Evolutionary conservation across 768 basidiomycete genomes (phyloP).

Genomic region (Panaeolus papilionaceus): DNA sequence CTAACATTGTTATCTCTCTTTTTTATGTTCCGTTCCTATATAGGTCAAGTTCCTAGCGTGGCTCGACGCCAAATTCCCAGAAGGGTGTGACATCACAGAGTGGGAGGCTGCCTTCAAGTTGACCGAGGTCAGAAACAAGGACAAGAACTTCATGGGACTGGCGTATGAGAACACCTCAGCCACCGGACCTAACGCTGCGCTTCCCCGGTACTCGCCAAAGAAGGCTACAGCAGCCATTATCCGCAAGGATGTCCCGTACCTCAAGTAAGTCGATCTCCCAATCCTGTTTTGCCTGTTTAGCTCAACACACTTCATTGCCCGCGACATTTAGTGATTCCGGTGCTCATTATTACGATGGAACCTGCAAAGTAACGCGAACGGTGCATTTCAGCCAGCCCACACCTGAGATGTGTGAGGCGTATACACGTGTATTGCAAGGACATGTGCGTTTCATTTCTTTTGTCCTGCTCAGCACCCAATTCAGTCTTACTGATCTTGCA

Average conservation of each 20-base stretch:
- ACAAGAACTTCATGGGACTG: constrained; percentile 80
- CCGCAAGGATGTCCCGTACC: constrained; percentile 80
- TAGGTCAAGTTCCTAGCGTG: constrained; percentile 87
- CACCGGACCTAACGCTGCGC: constrained; percentile 88
- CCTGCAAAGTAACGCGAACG: constrained; percentile 84
- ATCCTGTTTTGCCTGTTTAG: constrained; percentile 16
- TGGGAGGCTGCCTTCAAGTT: constrained; percentile 90
- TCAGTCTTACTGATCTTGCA: constrained; percentile 13
- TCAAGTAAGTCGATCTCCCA: constrained; percentile 67
- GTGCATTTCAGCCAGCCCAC: constrained; percentile 89
- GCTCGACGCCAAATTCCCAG: constrained; percentile 80
- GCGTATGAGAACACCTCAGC: constrained; percentile 93
- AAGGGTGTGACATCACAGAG: constrained; percentile 87
- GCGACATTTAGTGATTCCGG: constrained; percentile 79
- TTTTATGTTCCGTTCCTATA: constrained; percentile 16
- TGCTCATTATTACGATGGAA: constrained; percentile 89
- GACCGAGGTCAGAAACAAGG: constrained; percentile 73
- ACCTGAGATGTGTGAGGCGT: constrained; percentile 86
- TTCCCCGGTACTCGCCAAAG: constrained; percentile 91
- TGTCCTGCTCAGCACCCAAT: constrained; percentile 22
- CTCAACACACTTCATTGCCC: neutral
- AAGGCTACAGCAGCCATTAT: constrained; percentile 75
- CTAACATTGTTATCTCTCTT: constrained; percentile 21
- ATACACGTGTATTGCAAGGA: constrained; percentile 94
- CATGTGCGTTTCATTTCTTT: constrained; percentile 67